Evolutionary conservation across 331 rosid genomes (phyloP).

Genomic region (Quercus tomentella): DNA sequence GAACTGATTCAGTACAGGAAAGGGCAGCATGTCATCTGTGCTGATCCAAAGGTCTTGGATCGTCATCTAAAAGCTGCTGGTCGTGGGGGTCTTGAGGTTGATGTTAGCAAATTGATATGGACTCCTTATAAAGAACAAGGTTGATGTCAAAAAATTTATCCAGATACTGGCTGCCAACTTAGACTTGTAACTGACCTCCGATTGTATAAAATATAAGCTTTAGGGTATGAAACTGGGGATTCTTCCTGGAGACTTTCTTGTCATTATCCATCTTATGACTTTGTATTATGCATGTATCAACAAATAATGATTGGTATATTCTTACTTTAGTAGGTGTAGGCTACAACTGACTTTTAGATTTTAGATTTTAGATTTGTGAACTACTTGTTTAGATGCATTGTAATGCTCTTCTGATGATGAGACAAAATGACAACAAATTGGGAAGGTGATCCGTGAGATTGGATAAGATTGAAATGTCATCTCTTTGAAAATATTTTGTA

Average conservation of each 20-base stretch:
- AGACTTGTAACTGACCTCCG: neutral
- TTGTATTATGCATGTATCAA: neutral
- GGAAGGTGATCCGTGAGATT: neutral
- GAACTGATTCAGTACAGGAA: slow-evolving; percentile 97
- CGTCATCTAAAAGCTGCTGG: slow-evolving; percentile 99
- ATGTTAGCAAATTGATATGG: slow-evolving; percentile 93
- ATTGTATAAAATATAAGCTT: slow-evolving; percentile 31
- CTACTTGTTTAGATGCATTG: neutral
- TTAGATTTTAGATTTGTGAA: neutral
- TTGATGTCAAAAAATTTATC: slow-evolving; percentile 12
- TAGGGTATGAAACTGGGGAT: neutral
- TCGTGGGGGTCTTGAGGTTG: slow-evolving; percentile 96
- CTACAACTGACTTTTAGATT: neutral
- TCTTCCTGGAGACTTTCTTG: neutral
- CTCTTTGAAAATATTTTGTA: neutral
- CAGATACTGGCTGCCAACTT: neutral
- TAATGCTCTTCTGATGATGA: neutral
- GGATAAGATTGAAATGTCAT: neutral
- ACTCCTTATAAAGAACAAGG: slow-evolving; percentile 95
- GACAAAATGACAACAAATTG: neutral
- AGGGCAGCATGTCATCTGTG: slow-evolving; percentile 98
- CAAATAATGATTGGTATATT: neutral
- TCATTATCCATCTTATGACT: neutral
- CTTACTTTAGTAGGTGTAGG: neutral
- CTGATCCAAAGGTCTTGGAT: slow-evolving; percentile 95